Conservation (phyloP, 257 asterid species). For the Lavandula angustifolia region DNA sequence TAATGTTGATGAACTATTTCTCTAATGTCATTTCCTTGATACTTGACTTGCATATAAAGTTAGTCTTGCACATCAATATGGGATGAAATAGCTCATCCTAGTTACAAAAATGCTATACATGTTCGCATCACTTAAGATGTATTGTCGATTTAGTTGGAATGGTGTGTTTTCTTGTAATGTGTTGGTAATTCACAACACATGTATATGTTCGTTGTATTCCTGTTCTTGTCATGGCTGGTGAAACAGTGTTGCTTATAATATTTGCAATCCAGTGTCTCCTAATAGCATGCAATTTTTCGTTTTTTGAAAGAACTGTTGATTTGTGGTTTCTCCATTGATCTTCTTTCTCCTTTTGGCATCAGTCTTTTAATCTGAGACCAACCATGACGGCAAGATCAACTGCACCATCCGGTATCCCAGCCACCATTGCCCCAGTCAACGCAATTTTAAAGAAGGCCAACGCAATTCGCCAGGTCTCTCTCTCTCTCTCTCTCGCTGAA, state of each 20-base stretch:
- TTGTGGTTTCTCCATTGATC: constrained; percentile 4
- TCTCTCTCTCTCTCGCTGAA: constrained; percentile 24
- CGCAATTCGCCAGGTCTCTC: constrained; percentile 77
- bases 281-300: background rate
- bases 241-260: constrained; percentile 5
- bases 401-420: constrained; percentile 43
- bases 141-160: background rate
- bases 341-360: constrained; percentile 21
- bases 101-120: constrained; percentile 21
- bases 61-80: background rate
- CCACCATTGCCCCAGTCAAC: constrained; percentile 67
- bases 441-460: constrained; percentile 86
- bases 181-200: background rate
- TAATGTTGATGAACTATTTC: constrained; percentile 18
- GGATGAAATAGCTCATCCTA: background rate
- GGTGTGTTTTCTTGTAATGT: background rate
- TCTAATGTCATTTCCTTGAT: constrained; percentile 12
- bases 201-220: background rate
- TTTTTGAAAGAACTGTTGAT: constrained; percentile 16
- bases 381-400: constrained; percentile 55
- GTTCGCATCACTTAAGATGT: constrained; percentile 2
- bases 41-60: constrained; percentile 2
- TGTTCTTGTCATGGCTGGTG: constrained; percentile 3
- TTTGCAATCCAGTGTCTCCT: background rate
- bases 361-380: constrained; percentile 88